Evolutionary conservation across 306 rosid genomes (phyloP), one percentile per base, ranked within the genome.

Genomic region (Glycine soja): DNA sequence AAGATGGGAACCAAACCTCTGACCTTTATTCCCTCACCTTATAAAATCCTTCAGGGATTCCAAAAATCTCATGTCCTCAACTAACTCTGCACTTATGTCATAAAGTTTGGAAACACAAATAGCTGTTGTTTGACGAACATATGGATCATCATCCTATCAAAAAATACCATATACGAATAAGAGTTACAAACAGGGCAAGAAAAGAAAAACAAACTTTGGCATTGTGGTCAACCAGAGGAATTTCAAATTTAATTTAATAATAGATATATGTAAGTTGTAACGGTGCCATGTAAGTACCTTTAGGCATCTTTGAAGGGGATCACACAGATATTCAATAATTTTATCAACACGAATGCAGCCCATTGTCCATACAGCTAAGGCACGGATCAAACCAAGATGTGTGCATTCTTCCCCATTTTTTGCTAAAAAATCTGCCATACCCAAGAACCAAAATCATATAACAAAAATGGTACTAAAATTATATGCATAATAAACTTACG

Each of bases 331-430:
- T 77, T 94, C 98, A 18, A 97, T 94, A 79, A 94, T 94, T 87
- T 94, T 94, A 83, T 94, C 98, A 79, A 94, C 98, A 32, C 98
- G 98, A 81, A 94, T 94, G 88, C 98, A 94, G 66, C 98, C 98
- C 98, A 94, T 94, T 66, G 98, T 94, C 83, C 98, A 85, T 34
- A 94, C 98, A n/a, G 98, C 98, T 85, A 94, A 87, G 59, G 98
- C 98, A 34, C 98, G 98, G 72, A 94, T 94, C 77, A 94, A 82
- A 54, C n/a, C n/a, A n/a, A n/a, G n/a, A n/a, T n/a, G n/a, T n/a
- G n/a, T n/a, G n/a, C n/a, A n/a, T n/a, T n/a, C n/a, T n/a, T n/a
- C n/a, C n/a, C n/a, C n/a, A n/a, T n/a, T n/a, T n/a, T n/a, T n/a
- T n/a, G n/a, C n/a, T n/a, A n/a, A n/a, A n/a, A n/a, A n/a, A n/a